These are phyloP conservation scores for Linnemannia hyalina DNA, from an alignment of 192 early-diverging fungal genomes.

Conservation along the genomic window DNA sequence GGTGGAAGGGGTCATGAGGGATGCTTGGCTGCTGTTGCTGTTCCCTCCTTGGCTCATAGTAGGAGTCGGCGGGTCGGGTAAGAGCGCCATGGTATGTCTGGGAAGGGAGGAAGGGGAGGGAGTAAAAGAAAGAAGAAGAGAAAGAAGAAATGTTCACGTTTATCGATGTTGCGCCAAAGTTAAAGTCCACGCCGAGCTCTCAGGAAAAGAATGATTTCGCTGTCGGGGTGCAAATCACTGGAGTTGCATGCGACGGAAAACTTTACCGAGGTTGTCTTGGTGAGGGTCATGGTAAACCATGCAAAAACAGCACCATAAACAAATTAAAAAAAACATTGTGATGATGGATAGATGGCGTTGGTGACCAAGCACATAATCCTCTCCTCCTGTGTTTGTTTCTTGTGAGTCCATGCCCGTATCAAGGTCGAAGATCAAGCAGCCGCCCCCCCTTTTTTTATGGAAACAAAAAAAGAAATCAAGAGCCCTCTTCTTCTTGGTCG, in stretches of 20 bases:
- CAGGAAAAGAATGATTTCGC: background rate
- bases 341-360: background rate
- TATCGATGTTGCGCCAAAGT: background rate
- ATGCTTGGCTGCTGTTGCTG: background rate
- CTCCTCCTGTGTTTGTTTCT: background rate
- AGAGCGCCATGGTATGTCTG: background rate
- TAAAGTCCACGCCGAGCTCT: background rate
- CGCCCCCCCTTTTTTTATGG: too few species aligned
- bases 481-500: too few species aligned
- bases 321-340: background rate
- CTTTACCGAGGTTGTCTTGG: background rate
- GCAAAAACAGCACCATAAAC: background rate
- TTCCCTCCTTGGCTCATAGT: background rate
- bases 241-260: background rate
- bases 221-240: background rate
- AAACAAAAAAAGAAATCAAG: too few species aligned
- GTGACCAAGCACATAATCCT: background rate
- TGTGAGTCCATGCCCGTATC: background rate
- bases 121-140: background rate
- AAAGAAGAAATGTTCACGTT: background rate
- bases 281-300: too few species aligned
- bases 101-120: background rate
- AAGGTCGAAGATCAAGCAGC: too few species aligned
- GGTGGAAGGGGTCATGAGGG: background rate
- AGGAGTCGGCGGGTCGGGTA: background rate